Base-by-base conservation (phyloP, 208 protist species). In the Leishmania braziliensis region DNA sequence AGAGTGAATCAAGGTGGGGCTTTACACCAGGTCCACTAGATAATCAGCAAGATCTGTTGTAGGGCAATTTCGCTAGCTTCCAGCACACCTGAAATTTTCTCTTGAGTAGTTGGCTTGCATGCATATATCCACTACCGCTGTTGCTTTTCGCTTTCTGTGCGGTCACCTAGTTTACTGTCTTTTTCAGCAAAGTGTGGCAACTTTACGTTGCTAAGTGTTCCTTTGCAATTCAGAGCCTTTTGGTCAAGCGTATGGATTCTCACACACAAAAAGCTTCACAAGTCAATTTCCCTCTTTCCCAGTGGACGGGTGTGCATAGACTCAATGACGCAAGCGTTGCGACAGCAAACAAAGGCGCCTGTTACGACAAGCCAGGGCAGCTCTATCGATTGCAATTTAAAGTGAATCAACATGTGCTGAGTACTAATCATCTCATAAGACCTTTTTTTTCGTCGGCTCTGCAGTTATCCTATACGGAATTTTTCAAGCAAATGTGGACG, bases 11-110 rank as follows among this genome's bases (percentile, higher is more conserved):
- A 3, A 54, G 75, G 36, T 39, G 36, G 36, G 75, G 65, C 10
- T 84, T 84, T 80, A 43, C 69, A 46, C 75, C 80, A 60, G 26
- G 48, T 58, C 58, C 75, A 36, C 18, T 76, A 23, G 75, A 75
- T 3, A 71, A 70, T 26, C 77, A 33, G 3, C 74, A 70, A 66
- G 23, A 23, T 1, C 43, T 58, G 46, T 36, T 48, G 53, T 79
- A 56, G 56, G 46, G 53, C 29, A 29, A 29, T 51, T 48, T 62
- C 72, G 54, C 29, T 62, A 29, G 39, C n/a, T 14, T 29, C 51
- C 14, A 75, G 26, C 51, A 29, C 43, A 16, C 36, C 1, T 53
- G 8, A 20, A n/a, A 23, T 66, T 1, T 76, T 74, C 78, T 78
- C 77, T 56, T 39, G 4, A 39, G 2, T 68, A 51, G 26, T 62